Percentiles rank a stretch among this genome's conserved stretches.
Evolutionary conservation across 192 early-diverging fungal species (phyloP).

Genomic region (Chytriomyces sp.): DNA sequence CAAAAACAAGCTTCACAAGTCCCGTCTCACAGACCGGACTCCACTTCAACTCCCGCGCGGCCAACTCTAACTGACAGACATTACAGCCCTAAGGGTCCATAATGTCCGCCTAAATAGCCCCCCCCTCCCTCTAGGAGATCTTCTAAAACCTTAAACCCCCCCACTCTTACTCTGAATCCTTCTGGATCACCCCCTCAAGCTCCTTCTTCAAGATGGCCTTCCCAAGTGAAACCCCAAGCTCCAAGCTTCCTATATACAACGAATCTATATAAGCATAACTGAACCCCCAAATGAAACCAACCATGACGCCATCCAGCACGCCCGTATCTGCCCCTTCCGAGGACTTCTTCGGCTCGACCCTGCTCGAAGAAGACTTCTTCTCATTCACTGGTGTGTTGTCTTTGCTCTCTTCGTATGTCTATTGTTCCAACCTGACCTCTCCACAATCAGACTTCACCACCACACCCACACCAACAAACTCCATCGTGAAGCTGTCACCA

Average conservation of each 20-base stretch:
- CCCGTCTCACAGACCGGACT: not conserved
- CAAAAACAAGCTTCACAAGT: not conserved
- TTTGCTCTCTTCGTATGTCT: not conserved
- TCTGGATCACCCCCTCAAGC: constrained; percentile 21
- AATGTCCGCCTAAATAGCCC: constrained; percentile 34
- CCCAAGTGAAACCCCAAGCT: constrained; percentile 15
- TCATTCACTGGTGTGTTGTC: constrained; percentile 2
- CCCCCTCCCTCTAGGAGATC: not conserved
- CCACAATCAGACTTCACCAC: not conserved
- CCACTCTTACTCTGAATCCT: constrained; percentile 15
- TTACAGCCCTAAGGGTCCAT: constrained; percentile 5
- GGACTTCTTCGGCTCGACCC: constrained; percentile 10
- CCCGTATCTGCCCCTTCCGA: not conserved
- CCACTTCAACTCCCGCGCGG: not conserved
- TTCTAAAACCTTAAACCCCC: constrained; percentile 9
- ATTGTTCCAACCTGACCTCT: too few species aligned
- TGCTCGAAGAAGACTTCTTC: constrained; percentile 30
- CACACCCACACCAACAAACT: not conserved
- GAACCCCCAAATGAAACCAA: constrained; percentile 14
- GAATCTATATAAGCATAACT: not conserved
- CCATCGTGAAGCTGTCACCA: not conserved
- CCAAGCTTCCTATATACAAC: constrained; percentile 7
- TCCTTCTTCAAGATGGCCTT: constrained; percentile 30
- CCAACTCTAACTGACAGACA: not conserved
- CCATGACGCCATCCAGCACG: not conserved